phyloP scores from a whole-genome alignment of 2,329 filamentous ascomycete genomes.

The Penicillium frequentans region DNA sequence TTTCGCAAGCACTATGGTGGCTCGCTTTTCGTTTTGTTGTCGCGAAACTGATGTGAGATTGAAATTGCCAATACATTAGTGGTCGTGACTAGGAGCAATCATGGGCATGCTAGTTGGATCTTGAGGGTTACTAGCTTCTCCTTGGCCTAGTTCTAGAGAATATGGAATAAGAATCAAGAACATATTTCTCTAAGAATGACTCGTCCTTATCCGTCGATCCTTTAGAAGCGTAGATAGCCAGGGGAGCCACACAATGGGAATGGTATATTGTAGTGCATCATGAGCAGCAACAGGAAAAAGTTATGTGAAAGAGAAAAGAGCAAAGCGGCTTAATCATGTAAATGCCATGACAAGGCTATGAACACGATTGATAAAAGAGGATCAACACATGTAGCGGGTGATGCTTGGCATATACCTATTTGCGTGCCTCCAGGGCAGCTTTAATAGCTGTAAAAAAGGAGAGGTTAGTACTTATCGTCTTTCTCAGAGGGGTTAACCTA shows the following conservation, averaged over 20 bases:
- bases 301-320: background rate
- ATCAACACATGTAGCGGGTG: background rate
- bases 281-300: background rate
- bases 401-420: conserved; percentile 18
- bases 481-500: conserved; percentile 38
- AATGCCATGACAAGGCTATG: background rate
- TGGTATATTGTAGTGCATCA: background rate
- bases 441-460: conserved; percentile 41
- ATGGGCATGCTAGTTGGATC: background rate
- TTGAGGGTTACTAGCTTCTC: background rate
- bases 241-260: background rate
- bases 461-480: background rate
- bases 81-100: background rate
- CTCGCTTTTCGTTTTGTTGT: background rate
- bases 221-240: background rate
- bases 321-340: background rate
- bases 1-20: background rate
- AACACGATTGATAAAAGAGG: background rate
- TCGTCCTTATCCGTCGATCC: background rate
- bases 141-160: background rate
- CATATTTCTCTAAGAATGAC: background rate
- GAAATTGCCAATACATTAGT: background rate
- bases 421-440: conserved; percentile 35
- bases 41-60: background rate
- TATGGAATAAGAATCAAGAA: background rate